A percentile compares a stretch with the other conserved stretches of the same genome.
These are phyloP conservation scores for Stephania cephalantha DNA, from an alignment of 164 flowering plant genomes.

Conservation along the genomic window DNA sequence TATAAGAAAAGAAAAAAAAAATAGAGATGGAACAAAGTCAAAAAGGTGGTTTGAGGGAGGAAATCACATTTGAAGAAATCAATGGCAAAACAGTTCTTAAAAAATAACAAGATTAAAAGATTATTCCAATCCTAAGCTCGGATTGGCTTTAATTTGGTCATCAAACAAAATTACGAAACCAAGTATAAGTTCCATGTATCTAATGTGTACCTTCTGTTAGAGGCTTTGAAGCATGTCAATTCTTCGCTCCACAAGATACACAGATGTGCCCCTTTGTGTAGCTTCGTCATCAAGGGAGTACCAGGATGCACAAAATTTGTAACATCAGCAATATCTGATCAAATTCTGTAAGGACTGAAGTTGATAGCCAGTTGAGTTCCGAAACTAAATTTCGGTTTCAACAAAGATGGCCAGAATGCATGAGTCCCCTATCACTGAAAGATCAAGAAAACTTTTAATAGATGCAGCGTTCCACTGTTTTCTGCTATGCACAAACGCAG, in stretches of 20 bases:
- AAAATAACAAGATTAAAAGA: not conserved
- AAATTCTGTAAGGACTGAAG: constrained; percentile 28
- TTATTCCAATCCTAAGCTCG: not conserved
- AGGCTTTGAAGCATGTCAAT: constrained; percentile 99
- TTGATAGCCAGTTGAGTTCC: not conserved
- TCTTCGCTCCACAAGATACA: constrained; percentile 97
- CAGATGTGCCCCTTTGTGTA: constrained; percentile 91
- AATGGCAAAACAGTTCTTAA: not conserved
- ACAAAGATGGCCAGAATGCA: not conserved
- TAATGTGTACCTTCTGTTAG: constrained; percentile 70
- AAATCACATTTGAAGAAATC: not conserved
- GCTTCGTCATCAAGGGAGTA: constrained; percentile 96
- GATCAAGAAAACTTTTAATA: too few species aligned
- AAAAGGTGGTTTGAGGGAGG: not conserved
- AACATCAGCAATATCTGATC: constrained; percentile 96
- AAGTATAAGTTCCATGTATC: not conserved
- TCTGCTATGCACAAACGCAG: too few species aligned
- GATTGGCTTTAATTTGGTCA: not conserved
- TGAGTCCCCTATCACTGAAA: too few species aligned
- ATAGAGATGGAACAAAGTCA: not conserved
- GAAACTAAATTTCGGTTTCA: not conserved
- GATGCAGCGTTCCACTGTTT: too few species aligned
- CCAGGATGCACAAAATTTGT: constrained; percentile 95
- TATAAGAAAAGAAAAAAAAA: not conserved
- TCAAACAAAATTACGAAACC: not conserved